These are phyloP conservation scores for Triticum dicoccoides DNA, from an alignment of 176 grass and related monocot genomes.

Conservation along the genomic window DNA sequence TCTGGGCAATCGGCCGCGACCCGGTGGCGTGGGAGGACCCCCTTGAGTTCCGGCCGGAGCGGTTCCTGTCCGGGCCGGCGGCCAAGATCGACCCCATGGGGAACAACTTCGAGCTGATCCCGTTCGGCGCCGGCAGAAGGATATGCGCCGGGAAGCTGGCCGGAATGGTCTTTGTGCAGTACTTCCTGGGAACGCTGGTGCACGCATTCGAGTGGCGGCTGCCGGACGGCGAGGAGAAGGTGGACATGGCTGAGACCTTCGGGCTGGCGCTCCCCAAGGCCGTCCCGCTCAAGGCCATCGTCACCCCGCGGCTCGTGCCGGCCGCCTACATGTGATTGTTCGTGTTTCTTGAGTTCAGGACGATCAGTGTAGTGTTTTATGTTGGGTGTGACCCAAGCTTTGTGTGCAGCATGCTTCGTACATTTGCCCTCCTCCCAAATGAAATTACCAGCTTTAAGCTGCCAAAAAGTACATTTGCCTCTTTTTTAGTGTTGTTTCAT, in stretches of 20 bases:
- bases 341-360: no score
- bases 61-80: slow-evolving; percentile 41
- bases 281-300: slow-evolving; percentile 56
- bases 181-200: slow-evolving; percentile 53
- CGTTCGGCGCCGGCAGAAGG: slow-evolving; percentile 70
- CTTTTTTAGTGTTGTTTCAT: no score
- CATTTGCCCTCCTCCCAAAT: no score
- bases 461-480: no score
- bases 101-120: slow-evolving; percentile 82
- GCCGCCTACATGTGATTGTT: slow-evolving; percentile 20
- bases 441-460: no score
- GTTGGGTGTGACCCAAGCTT: no score
- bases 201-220: slow-evolving; percentile 77
- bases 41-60: slow-evolving; percentile 60
- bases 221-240: slow-evolving; percentile 41
- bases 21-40: slow-evolving; percentile 50
- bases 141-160: slow-evolving; percentile 81
- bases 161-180: slow-evolving; percentile 85
- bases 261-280: slow-evolving; percentile 67
- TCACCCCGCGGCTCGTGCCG: slow-evolving; percentile 26
- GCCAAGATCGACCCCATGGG: slow-evolving; percentile 54
- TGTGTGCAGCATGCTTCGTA: no score
- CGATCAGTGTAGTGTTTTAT: no score
- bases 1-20: slow-evolving; percentile 83
- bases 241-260: slow-evolving; percentile 74